Conservation (phyloP, 257 asterid genomes). For the Verbena officinalis region DNA sequence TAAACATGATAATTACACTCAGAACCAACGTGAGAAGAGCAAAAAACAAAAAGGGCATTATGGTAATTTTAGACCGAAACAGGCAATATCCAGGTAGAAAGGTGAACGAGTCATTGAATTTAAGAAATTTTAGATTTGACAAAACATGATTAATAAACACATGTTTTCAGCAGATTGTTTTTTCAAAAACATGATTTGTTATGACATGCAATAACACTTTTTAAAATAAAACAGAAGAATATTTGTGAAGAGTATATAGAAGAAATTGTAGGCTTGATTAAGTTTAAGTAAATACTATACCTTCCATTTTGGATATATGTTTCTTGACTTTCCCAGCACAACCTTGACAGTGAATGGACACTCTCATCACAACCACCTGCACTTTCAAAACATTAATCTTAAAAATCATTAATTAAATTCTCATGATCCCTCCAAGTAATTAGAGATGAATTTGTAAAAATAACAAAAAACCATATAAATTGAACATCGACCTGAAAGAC, state of each 20-base stretch:
- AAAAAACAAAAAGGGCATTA: too few species aligned
- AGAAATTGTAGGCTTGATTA: too few species aligned
- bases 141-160: too few species aligned
- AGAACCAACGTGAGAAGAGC: too few species aligned
- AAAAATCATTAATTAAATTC: background rate
- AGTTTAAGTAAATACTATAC: slow-evolving; percentile 25
- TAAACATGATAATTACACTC: too few species aligned
- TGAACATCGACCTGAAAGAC: slow-evolving; percentile 45
- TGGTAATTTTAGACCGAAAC: too few species aligned
- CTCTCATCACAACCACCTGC: slow-evolving; percentile 89
- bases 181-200: too few species aligned
- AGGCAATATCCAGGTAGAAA: too few species aligned
- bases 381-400: slow-evolving; percentile 44
- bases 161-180: too few species aligned
- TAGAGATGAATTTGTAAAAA: background rate
- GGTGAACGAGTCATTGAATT: too few species aligned
- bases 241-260: background rate
- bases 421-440: background rate
- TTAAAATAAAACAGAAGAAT: background rate
- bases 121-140: too few species aligned
- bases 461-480: background rate
- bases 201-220: too few species aligned
- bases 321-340: slow-evolving; percentile 85
- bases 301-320: slow-evolving; percentile 87
- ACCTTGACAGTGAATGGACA: slow-evolving; percentile 89